A percentile compares a stretch with the other conserved stretches of the same genome.
phyloP scores from a whole-genome alignment of 305 asterid species.

The Solanum chacoense region DNA sequence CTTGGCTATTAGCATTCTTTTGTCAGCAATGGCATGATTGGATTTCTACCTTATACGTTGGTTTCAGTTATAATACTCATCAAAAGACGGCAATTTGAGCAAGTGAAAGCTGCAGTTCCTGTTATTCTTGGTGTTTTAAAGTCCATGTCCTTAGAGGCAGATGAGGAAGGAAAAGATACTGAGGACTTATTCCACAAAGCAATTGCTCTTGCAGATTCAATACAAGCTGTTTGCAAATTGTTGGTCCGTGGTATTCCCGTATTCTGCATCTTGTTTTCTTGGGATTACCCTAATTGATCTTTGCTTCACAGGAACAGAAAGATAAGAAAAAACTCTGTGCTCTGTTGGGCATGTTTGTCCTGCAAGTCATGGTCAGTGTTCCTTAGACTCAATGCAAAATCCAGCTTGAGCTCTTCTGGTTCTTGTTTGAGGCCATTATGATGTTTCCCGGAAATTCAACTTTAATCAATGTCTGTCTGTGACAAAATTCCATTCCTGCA shows the following conservation, averaged over 20 bases:
- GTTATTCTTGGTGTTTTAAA: slow-evolving; percentile 53
- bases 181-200: slow-evolving; percentile 41
- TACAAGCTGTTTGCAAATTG: slow-evolving; percentile 38
- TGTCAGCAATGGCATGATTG: neutral
- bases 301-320: slow-evolving; percentile 41
- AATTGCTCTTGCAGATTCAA: slow-evolving; percentile 49
- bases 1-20: neutral
- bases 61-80: slow-evolving; percentile 49
- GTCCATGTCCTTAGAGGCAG: slow-evolving; percentile 24
- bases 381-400: slow-evolving; percentile 21
- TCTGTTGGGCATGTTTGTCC: slow-evolving; percentile 62
- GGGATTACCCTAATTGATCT: neutral
- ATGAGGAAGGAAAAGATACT: slow-evolving; percentile 37
- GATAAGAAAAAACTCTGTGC: slow-evolving; percentile 47
- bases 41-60: slow-evolving; percentile 1
- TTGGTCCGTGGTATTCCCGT: slow-evolving; percentile 40
- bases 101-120: slow-evolving; percentile 64
- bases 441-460: slow-evolving; percentile 5
- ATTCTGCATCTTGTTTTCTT: slow-evolving; percentile 1
- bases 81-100: slow-evolving; percentile 61
- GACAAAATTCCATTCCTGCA: slow-evolving; percentile 9
- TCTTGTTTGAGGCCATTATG: neutral
- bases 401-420: neutral
- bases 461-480: slow-evolving; percentile 7
- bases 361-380: slow-evolving; percentile 70